These are phyloP conservation scores for Ustilago shanxiensis DNA, from an alignment of 1,284 basidiomycete genomes.

Conservation along the genomic window DNA sequence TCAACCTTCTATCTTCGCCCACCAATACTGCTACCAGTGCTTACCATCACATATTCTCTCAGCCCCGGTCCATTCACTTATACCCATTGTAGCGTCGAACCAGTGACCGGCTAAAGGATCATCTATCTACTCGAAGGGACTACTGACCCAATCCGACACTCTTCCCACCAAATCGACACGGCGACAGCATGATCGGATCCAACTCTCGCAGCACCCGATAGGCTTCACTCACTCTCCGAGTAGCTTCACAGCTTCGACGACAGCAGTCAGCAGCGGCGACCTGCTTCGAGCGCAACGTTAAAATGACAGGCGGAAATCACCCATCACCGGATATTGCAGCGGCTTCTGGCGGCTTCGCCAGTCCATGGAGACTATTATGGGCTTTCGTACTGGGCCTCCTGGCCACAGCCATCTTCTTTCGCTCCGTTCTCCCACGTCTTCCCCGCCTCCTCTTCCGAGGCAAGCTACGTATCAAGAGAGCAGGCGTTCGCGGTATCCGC, in stretches of 20 bases:
- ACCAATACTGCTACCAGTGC: background rate
- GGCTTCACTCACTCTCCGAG: background rate
- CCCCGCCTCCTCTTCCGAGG: conserved; percentile 59
- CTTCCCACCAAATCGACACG: background rate
- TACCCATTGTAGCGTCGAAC: background rate
- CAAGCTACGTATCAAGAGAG: conserved; percentile 51
- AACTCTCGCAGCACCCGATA: background rate
- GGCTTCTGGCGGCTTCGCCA: background rate
- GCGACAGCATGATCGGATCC: background rate
- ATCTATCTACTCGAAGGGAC: background rate
- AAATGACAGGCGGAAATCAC: background rate
- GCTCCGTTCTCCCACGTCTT: conserved; percentile 57
- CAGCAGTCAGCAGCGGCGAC: background rate
- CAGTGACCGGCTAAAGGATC: background rate
- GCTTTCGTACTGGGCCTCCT: conserved; percentile 36
- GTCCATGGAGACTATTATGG: conserved; percentile 19
- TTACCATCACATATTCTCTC: background rate
- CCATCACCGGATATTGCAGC: background rate
- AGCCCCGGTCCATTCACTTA: background rate
- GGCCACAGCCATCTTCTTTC: conserved; percentile 56
- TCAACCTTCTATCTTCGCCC: background rate
- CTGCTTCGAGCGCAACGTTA: background rate
- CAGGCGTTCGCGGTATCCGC: conserved; percentile 57
- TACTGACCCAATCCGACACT: background rate
- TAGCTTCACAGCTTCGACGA: background rate